Evolutionary conservation across 345 rosid species (phyloP).

Genomic region (Rhizophora mangle): DNA sequence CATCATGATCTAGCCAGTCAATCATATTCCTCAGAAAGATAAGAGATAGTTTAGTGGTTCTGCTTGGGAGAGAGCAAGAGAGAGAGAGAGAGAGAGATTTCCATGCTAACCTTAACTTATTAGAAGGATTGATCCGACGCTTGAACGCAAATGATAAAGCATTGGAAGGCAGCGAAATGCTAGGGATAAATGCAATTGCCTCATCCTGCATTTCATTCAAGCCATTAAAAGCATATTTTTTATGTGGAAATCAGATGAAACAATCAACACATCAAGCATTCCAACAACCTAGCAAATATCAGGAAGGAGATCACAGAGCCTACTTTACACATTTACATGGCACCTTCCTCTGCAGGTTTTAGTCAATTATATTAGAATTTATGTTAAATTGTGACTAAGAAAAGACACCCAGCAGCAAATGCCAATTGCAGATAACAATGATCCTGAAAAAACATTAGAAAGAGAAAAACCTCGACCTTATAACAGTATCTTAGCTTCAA

Average conservation of each 20-base stretch:
- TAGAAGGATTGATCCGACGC: conserved; percentile 70
- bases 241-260: conserved; percentile 2
- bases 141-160: conserved; percentile 85
- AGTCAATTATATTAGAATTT: neutral
- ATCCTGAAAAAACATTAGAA: neutral
- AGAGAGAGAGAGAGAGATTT: conserved; percentile 1
- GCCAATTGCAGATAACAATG: conserved; percentile 1
- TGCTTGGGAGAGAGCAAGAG: too few species aligned
- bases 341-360: neutral
- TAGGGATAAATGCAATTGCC: conserved; percentile 71
- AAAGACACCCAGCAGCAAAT: conserved; percentile 1
- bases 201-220: conserved; percentile 63
- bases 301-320: neutral
- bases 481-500: conserved; percentile 68
- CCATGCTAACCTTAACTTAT: conserved; percentile 70
- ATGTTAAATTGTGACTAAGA: neutral
- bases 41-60: neutral
- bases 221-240: conserved; percentile 9
- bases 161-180: conserved; percentile 82
- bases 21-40: conserved; percentile 1
- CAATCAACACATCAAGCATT: conserved; percentile 2
- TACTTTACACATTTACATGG: neutral
- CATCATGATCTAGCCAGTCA: too few species aligned
- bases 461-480: conserved; percentile 46
- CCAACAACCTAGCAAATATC: neutral